Conservation (phyloP, 169 alveolate species). For the Miamiensis avidus region DNA sequence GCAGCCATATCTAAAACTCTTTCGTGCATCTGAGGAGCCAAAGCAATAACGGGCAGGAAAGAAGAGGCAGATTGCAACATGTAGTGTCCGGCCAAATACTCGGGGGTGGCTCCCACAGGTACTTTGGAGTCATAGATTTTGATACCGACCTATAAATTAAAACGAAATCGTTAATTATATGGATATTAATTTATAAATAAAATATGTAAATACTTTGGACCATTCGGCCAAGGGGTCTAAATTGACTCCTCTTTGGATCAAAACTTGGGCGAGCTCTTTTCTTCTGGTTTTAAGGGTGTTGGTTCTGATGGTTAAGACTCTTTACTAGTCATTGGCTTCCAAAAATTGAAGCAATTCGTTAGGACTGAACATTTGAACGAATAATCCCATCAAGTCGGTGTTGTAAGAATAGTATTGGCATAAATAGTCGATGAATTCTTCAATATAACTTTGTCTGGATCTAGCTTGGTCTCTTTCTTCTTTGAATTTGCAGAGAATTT, state of each 20-base stretch:
- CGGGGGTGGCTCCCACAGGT: constrained; percentile 98
- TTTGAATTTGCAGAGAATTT: constrained; percentile 62
- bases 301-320: constrained; percentile 92
- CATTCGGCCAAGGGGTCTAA: constrained; percentile 94
- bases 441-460: constrained; percentile 72
- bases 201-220: constrained; percentile 69
- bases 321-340: constrained; percentile 90
- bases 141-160: constrained; percentile 81
- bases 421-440: constrained; percentile 74
- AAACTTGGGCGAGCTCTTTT: constrained; percentile 91
- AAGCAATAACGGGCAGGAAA: constrained; percentile 94
- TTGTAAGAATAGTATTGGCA: constrained; percentile 90
- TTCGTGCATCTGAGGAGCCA: constrained; percentile 92
- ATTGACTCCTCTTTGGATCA: constrained; percentile 93
- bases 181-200: not conserved
- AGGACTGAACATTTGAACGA: constrained; percentile 89
- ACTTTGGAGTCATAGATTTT: constrained; percentile 92
- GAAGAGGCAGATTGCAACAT: constrained; percentile 95
- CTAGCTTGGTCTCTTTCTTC: constrained; percentile 69
- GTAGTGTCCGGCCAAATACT: constrained; percentile 96
- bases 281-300: constrained; percentile 93
- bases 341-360: constrained; percentile 91
- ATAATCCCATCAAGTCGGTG: constrained; percentile 86
- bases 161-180: too few relatives aligned
- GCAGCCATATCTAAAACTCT: constrained; percentile 96